Evolutionary conservation across 371 early-diverging fungal genomes (phyloP).

Genomic region (Apophysomyces trapeziformis): DNA sequence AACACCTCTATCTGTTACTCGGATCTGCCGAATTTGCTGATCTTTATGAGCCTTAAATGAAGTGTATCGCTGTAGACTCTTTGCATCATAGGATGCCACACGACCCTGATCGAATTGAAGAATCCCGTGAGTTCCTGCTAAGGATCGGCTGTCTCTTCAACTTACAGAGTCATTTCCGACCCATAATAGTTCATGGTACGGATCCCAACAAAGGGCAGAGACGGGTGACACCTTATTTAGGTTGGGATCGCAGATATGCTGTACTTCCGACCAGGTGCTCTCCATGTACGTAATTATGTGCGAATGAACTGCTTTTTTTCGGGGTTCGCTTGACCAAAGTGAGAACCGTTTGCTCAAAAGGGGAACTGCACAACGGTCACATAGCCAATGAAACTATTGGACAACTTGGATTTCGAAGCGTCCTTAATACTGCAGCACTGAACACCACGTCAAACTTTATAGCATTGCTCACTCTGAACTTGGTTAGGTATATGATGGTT

Average conservation of each 20-base stretch:
- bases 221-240: conserved; percentile 54
- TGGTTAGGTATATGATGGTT: no score
- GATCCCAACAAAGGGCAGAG: conserved; percentile 71
- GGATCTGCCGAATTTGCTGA: conserved; percentile 69
- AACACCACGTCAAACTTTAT: no score
- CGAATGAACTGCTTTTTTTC: background rate
- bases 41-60: conserved; percentile 68
- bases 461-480: no score
- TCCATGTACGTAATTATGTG: conserved; percentile 34
- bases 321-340: no score
- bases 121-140: background rate
- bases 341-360: background rate
- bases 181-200: conserved; percentile 82
- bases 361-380: background rate
- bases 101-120: conserved; percentile 53
- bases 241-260: conserved; percentile 45
- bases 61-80: conserved; percentile 69
- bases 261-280: conserved; percentile 53
- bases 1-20: conserved; percentile 68
- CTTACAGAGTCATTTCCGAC: conserved; percentile 76
- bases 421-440: no score
- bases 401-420: no score
- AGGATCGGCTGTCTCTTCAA: conserved; percentile 9
- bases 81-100: conserved; percentile 61
- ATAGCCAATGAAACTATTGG: no score